phyloP scores from a whole-genome alignment of 495 filamentous ascomycete species.

The Cercophora scortea region DNA sequence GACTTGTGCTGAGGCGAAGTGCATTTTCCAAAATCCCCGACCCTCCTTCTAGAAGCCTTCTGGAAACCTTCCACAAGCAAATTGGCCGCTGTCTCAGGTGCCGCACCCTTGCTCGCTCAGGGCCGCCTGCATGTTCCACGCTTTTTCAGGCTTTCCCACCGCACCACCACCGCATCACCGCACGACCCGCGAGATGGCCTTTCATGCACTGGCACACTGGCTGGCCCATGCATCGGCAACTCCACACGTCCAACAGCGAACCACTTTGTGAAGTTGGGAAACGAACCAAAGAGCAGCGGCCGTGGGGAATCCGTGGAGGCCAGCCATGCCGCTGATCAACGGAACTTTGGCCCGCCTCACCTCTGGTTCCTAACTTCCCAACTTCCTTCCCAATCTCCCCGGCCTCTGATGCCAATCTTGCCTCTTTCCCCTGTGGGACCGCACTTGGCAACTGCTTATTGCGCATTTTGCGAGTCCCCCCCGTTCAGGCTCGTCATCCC shows the following conservation, averaged over 20 bases:
- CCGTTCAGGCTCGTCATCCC: background rate
- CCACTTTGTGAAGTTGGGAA: background rate
- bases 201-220: slow-evolving; percentile 8
- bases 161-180: background rate
- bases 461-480: background rate
- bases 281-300: background rate
- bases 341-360: slow-evolving; percentile 1
- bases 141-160: background rate
- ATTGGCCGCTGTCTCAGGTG: slow-evolving; percentile 6
- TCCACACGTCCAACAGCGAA: slow-evolving; percentile 9
- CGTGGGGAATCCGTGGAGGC: background rate
- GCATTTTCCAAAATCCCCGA: slow-evolving; percentile 7
- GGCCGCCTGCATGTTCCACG: background rate
- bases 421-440: background rate
- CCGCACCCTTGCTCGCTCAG: slow-evolving; percentile 9
- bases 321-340: background rate
- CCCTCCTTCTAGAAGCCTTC: slow-evolving; percentile 17
- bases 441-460: background rate
- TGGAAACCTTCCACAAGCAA: slow-evolving; percentile 15
- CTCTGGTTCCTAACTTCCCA: background rate
- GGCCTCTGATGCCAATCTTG: background rate
- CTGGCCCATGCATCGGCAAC: slow-evolving; percentile 16
- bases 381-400: background rate
- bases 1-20: slow-evolving; percentile 4
- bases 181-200: slow-evolving; percentile 5